Percentiles rank a stretch among this genome's conserved stretches.
phyloP scores from a whole-genome alignment of 2,329 filamentous ascomycete genomes.

The Penicillium griseofulvum region DNA sequence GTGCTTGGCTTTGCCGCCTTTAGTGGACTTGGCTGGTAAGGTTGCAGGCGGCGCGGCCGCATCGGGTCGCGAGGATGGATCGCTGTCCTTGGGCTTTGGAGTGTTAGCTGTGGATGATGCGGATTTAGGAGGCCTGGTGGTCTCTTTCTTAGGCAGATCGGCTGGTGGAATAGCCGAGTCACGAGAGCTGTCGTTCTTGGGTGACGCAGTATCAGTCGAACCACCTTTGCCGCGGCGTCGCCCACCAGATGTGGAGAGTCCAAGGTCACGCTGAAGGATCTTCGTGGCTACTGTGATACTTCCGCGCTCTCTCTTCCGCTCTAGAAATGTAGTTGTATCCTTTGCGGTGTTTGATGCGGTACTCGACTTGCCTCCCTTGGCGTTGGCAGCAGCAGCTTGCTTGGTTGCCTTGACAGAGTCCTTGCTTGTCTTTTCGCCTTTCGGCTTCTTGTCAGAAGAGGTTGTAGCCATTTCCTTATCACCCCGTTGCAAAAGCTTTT shows the following conservation, averaged over 20 bases:
- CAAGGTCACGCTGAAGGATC: slow-evolving; percentile 62
- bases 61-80: slow-evolving; percentile 23
- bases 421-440: slow-evolving; percentile 58
- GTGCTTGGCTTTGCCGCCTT: slow-evolving; percentile 30
- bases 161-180: slow-evolving; percentile 9
- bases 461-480: slow-evolving; percentile 34
- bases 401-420: slow-evolving; percentile 60
- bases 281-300: slow-evolving; percentile 54
- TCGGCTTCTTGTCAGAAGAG: slow-evolving; percentile 38
- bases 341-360: slow-evolving; percentile 27
- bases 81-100: slow-evolving; percentile 23
- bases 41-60: slow-evolving; percentile 15
- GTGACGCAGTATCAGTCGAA: slow-evolving; percentile 23
- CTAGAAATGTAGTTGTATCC: slow-evolving; percentile 34
- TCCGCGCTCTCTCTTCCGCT: slow-evolving; percentile 54
- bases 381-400: slow-evolving; percentile 25
- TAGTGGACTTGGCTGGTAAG: slow-evolving; percentile 22
- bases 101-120: slow-evolving; percentile 8
- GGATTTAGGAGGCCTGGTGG: slow-evolving; percentile 19
- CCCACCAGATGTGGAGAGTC: slow-evolving; percentile 49
- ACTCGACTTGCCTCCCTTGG: slow-evolving; percentile 39
- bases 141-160: slow-evolving; percentile 25
- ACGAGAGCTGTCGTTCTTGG: slow-evolving; percentile 24
- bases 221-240: slow-evolving; percentile 40
- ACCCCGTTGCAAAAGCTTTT: slow-evolving; percentile 42